These are phyloP conservation scores for Ligustrum vulgare DNA, from an alignment of 257 asterid species.

Conservation along the genomic window DNA sequence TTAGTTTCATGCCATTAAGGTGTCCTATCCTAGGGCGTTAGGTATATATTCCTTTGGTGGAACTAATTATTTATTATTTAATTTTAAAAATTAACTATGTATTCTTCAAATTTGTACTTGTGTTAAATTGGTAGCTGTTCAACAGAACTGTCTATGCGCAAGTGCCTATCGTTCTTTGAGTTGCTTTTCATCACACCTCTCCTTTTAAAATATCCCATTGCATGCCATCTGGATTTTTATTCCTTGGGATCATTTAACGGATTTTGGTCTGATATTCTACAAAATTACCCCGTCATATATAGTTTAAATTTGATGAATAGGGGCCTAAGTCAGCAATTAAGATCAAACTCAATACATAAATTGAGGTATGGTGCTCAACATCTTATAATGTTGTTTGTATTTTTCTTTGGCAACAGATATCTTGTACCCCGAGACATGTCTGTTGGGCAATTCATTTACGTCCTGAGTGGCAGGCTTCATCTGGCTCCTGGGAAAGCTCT, in stretches of 20 bases:
- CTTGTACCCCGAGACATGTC: constrained; percentile 98
- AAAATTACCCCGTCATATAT: not conserved
- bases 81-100: not conserved
- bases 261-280: not conserved
- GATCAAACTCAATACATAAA: not conserved
- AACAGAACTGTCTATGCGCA: not conserved
- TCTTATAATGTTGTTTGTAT: not conserved
- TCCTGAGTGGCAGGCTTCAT: constrained; percentile 79
- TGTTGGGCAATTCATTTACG: constrained; percentile 84
- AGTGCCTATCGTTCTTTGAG: not conserved
- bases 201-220: not conserved
- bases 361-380: not conserved
- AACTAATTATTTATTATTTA: not conserved
- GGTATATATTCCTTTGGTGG: not conserved
- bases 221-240: not conserved
- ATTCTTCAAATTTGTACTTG: not conserved
- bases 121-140: not conserved
- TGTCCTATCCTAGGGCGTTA: not conserved
- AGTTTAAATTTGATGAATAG: not conserved
- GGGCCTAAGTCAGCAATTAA: not conserved
- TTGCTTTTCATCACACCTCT: not conserved
- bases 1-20: not conserved
- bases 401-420: constrained; percentile 46
- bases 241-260: not conserved
- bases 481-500: constrained; percentile 93